Base-by-base conservation (phyloP, 164 flowering plant species). In the Vitis cinerea region DNA sequence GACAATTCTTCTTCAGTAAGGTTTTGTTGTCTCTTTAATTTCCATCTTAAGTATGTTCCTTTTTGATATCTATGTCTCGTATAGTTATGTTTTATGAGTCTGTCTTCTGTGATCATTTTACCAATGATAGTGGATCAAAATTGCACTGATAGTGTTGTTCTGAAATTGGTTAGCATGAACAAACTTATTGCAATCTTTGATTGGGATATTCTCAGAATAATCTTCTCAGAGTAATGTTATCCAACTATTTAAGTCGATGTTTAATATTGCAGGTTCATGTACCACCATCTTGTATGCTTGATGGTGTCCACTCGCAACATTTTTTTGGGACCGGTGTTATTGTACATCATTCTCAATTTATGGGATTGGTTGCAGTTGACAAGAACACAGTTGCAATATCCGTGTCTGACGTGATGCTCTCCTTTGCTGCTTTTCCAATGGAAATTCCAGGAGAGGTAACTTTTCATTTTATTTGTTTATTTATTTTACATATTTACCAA, bases 371-470 rank as follows among this genome's bases (percentile, higher is more conserved):
- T 78, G 94, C 76, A 23, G 97, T 91, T 59, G 97, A 94, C 81
- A 94, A 85, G 79, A 92, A 92, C 71, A 94, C 98, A 31, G 98
- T 94, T 78, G 90, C 97, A 15, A 75, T 94, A 61, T 86, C 94
- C 75, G 88, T 84, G 48, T 94, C 95, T 77, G 98, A 94, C 79
- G 85, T 94, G 62, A 94, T 94, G 95, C 84, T 94, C 49, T 94
- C 98, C 14, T 94, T 94, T 77, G 97, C 97, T 84, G 98, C 97
- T 67, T 94, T 75, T 80, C 98, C 98, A 9, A 85, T 94, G 71
- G 98, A 94, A 80, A 94, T 94, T 75, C 97, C 98, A 10, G 98
- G 92, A 52, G 97, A 94, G 94, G 98, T 92, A 80, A 23, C 27
- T 23, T 23, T 23, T 23, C 27, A 23, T 72, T 54, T 44, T 59